Conservation (phyloP, 2,329 filamentous ascomycete species). For the Colletotrichum liriopes region DNA sequence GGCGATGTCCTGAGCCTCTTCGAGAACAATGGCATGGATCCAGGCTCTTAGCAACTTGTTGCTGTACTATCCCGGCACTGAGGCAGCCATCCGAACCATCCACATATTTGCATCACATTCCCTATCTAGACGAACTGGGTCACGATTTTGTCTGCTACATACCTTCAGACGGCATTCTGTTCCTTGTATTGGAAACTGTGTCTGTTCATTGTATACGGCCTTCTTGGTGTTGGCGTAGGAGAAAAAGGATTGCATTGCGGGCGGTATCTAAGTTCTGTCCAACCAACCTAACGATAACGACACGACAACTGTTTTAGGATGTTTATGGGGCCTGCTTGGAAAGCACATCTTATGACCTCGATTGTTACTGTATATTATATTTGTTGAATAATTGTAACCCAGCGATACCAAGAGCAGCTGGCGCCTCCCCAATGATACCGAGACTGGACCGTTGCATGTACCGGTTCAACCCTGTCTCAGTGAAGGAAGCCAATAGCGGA, state of each 20-base stretch:
- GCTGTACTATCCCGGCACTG: too few relatives aligned
- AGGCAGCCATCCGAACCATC: neutral
- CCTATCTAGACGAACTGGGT: neutral
- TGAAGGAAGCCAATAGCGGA: neutral
- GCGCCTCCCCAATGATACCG: neutral
- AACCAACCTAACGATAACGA: neutral
- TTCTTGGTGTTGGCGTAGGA: neutral
- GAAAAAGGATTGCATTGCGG: neutral
- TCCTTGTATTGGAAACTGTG: neutral
- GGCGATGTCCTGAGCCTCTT: slow-evolving; percentile 75
- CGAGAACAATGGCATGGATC: slow-evolving; percentile 49
- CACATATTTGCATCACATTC: neutral
- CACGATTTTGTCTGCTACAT: too few relatives aligned
- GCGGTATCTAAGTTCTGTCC: neutral
- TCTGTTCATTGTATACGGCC: neutral
- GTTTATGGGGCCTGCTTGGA: neutral
- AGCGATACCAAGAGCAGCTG: neutral
- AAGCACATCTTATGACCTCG: neutral
- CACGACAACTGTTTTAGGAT: neutral
- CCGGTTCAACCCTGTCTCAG: neutral
- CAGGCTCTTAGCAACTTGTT: slow-evolving; percentile 18
- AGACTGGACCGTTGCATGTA: neutral
- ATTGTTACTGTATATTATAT: neutral
- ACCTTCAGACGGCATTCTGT: neutral
- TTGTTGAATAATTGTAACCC: neutral